Evolutionary conservation across 352 stramenopile genomes (phyloP), one percentile per base, ranked within the genome.

Genomic region (Pythium dissotocum): DNA sequence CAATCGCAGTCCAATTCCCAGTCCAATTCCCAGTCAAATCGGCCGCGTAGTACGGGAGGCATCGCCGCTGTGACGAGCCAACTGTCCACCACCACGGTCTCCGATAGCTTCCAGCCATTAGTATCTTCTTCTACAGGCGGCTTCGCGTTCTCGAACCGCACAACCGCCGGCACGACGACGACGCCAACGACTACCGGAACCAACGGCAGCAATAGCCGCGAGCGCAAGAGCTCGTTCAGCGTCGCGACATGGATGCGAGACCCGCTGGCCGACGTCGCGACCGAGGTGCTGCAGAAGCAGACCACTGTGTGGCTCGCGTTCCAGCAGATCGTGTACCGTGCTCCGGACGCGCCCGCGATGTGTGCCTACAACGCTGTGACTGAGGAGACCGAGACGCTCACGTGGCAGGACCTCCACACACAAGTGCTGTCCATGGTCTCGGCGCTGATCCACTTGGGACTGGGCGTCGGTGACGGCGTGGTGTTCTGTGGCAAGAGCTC

Each of bases 391-490:
- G 56, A 61, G 52, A 59, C 38, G 21, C 63, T 73, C 67, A 76
- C 73, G 21, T 87, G 79, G 79, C 35, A 35, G 0, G 65, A 81
- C 48, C 81, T 81, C 54, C 65, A 82, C 46, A 64, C 70, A 18
- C 67, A 46, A 21, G 74, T 73, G 33, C 57, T 73, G 32, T 55
- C 44, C 6, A 69, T 87, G 28, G 77, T 82, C 46, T 78, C 79
- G 14, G 76, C 77, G 35, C 66, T 94, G 12, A 33, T 82, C 44
- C 78, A 85, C 36, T 54, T 91, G 10, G 81, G 82, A 1, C 89
- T 94, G 48, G 58, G 60, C 30, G 21, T 71, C 0, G 84, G 86
- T 26, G 82, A 94, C 58, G 86, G 82, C 18, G 79, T 85, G 0
- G 79, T 93, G 4, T 63, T 91, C 56, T 77, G 70, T 64, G 77